Evolutionary conservation across 768 basidiomycete species (phyloP).

Genomic region (Phallus indusiatus): DNA sequence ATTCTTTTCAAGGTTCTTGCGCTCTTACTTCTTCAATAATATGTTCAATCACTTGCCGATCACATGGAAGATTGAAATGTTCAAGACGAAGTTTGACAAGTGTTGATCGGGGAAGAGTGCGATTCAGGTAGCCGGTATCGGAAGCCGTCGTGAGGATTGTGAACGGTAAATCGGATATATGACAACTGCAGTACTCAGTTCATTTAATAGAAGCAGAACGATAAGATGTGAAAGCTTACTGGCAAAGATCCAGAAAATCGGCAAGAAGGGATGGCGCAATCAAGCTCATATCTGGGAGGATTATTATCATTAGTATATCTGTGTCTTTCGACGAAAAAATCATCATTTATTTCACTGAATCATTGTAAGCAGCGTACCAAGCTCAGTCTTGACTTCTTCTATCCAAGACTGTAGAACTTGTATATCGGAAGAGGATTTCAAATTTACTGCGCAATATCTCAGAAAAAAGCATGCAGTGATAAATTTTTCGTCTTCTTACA

Average conservation of each 20-base stretch:
- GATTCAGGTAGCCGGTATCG: conserved; percentile 36
- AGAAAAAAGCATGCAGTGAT: neutral
- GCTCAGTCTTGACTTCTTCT: conserved; percentile 26
- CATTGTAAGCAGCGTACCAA: conserved; percentile 24
- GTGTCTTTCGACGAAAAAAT: conserved; percentile 6
- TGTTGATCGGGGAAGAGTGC: conserved; percentile 49
- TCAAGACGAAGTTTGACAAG: conserved; percentile 49
- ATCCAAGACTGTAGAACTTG: conserved; percentile 54
- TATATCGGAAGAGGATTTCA: conserved; percentile 47
- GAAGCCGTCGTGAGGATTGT: conserved; percentile 40
- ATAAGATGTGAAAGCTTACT: conserved; percentile 28
- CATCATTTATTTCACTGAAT: too few species aligned
- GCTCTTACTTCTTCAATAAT: conserved; percentile 42
- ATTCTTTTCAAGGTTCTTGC: neutral
- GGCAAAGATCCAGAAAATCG: conserved; percentile 65
- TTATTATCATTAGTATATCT: conserved; percentile 37
- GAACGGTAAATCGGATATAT: conserved; percentile 45
- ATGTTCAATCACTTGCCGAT: conserved; percentile 38
- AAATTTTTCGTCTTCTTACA: conserved; percentile 10
- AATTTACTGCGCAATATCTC: conserved; percentile 23
- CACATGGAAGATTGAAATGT: conserved; percentile 40
- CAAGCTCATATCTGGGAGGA: conserved; percentile 70
- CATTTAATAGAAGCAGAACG: neutral
- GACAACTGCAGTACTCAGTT: conserved; percentile 29
- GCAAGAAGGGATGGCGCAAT: conserved; percentile 53